Evolutionary conservation across 2,329 filamentous ascomycete genomes (phyloP).

Genomic region (Neophaeococcomyces aloes): DNA sequence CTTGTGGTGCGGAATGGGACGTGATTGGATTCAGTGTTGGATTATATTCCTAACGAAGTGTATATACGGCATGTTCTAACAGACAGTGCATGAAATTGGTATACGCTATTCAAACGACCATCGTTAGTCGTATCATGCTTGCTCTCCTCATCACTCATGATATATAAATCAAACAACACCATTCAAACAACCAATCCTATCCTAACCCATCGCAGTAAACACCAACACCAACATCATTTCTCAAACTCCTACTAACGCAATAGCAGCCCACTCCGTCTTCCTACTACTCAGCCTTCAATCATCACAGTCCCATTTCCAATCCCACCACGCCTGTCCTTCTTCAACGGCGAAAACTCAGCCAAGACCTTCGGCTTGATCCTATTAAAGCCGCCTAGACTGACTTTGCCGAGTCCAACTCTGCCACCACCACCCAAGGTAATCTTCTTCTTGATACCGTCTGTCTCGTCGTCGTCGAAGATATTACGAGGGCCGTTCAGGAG

Average conservation of each 20-base stretch:
- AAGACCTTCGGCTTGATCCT: conserved; percentile 28
- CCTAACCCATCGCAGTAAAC: background rate
- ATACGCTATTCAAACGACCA: too few species aligned
- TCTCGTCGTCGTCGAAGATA: conserved; percentile 60
- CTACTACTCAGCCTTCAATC: too few species aligned
- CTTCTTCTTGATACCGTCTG: conserved; percentile 25
- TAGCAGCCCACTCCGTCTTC: too few species aligned
- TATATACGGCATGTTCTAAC: too few species aligned
- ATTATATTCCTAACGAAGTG: too few species aligned
- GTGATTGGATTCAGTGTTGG: background rate
- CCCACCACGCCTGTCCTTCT: conserved; percentile 49
- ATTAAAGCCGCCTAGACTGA: conserved; percentile 12
- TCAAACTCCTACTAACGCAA: too few species aligned
- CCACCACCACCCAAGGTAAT: conserved; percentile 10
- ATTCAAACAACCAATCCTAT: background rate
- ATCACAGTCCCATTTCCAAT: background rate
- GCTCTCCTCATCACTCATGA: too few species aligned
- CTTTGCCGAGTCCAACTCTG: conserved; percentile 17
- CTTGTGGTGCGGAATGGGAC: conserved; percentile 7
- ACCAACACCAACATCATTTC: background rate
- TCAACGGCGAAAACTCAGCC: conserved; percentile 59
- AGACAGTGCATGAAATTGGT: too few species aligned
- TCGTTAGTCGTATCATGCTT: too few species aligned
- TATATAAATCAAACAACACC: too few species aligned
- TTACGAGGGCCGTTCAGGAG: conserved; percentile 51